Conservation (phyloP, 768 basidiomycete genomes). For the Daedalea quercina region DNA sequence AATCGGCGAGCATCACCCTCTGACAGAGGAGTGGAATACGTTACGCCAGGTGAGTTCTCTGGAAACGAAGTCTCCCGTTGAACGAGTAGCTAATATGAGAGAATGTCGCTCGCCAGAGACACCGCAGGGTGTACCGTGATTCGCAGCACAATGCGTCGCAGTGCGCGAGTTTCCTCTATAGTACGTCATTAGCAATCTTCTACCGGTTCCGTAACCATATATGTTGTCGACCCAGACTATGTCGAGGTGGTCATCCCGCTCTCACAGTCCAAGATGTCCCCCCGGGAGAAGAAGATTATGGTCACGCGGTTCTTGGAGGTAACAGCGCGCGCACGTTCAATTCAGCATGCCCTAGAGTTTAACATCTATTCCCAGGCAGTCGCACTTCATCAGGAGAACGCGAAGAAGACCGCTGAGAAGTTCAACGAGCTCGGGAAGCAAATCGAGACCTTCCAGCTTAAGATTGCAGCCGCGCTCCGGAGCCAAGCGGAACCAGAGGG, state of each 20-base stretch:
- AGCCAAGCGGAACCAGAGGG: constrained; percentile 18
- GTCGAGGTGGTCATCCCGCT: constrained; percentile 20
- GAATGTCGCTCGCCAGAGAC: constrained; percentile 8
- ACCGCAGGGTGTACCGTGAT: constrained; percentile 19
- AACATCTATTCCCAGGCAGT: constrained; percentile 11
- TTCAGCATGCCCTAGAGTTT: not conserved
- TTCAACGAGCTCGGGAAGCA: constrained; percentile 20
- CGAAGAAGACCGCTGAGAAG: constrained; percentile 11
- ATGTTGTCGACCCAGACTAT: constrained; percentile 12
- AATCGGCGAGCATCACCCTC: constrained; percentile 18
- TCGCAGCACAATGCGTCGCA: constrained; percentile 22
- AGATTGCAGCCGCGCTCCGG: constrained; percentile 20
- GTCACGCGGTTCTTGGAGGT: constrained; percentile 24
- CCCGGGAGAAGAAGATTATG: constrained; percentile 21
- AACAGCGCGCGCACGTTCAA: not conserved
- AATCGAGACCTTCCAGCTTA: constrained; percentile 22
- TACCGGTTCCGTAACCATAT: not conserved
- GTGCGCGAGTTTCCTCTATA: constrained; percentile 22
- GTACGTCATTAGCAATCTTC: constrained; percentile 7
- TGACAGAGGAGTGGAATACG: constrained; percentile 18
- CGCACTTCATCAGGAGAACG: constrained; percentile 19
- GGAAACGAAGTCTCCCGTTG: not conserved
- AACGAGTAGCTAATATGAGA: not conserved
- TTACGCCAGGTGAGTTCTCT: constrained; percentile 16
- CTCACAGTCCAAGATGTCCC: constrained; percentile 12